Conservation (phyloP, 2,329 filamentous ascomycete genomes). For the Lecanosticta acicola region DNA sequence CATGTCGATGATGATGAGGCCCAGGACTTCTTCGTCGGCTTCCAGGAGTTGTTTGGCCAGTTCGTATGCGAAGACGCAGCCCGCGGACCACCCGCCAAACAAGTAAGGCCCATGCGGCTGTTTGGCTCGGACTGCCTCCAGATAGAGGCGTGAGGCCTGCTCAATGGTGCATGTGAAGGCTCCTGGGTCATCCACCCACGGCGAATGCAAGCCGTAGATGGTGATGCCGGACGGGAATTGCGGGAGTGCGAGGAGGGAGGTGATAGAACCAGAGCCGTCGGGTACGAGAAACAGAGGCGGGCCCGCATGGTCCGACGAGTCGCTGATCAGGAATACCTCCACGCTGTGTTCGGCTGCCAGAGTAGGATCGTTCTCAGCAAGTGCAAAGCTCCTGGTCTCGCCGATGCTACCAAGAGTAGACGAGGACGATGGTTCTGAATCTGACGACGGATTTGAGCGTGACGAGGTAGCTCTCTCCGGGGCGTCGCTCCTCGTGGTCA, state of each 20-base stretch:
- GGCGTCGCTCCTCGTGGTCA: too few relatives aligned
- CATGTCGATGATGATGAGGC: background rate
- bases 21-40: background rate
- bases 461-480: too few relatives aligned
- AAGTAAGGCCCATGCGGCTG: background rate
- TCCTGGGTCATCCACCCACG: constrained; percentile 15
- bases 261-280: constrained; percentile 43
- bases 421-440: too few relatives aligned
- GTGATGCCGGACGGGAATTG: constrained; percentile 32
- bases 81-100: background rate
- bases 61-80: background rate
- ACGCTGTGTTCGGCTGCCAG: too few relatives aligned
- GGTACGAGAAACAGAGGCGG: constrained; percentile 38
- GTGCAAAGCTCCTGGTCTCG: too few relatives aligned
- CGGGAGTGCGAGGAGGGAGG: constrained; percentile 41
- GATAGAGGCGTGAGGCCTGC: too few relatives aligned
- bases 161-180: too few relatives aligned
- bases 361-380: too few relatives aligned
- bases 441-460: too few relatives aligned
- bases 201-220: constrained; percentile 4
- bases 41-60: background rate
- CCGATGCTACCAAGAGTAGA: too few relatives aligned
- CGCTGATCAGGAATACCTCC: constrained; percentile 4
- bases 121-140: too few relatives aligned
- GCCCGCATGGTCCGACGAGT: background rate